A percentile compares a stretch with the other conserved stretches of the same genome.
phyloP scores from a whole-genome alignment of 768 basidiomycete genomes.

The Naganishia friedmannii region DNA sequence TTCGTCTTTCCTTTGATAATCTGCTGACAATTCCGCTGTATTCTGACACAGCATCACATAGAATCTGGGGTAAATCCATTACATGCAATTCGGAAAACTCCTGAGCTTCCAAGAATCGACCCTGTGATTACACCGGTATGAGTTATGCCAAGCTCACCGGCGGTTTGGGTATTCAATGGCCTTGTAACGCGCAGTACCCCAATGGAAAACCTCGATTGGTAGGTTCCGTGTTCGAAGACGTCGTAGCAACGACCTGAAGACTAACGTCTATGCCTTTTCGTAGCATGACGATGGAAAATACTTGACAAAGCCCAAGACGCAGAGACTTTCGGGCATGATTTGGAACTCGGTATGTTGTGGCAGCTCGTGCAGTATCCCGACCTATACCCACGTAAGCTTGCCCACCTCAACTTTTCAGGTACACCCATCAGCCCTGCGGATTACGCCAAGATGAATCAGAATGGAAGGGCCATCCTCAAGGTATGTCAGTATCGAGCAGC shows the following conservation, averaged over 20 bases:
- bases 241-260: no score
- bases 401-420: slow-evolving; percentile 28
- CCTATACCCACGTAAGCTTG: no score
- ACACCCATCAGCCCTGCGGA: slow-evolving; percentile 32
- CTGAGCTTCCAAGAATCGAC: slow-evolving; percentile 33
- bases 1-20: no score
- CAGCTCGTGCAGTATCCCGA: no score
- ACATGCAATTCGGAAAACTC: no score
- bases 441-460: slow-evolving; percentile 33
- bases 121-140: slow-evolving; percentile 35
- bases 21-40: no score
- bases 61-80: no score
- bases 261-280: no score
- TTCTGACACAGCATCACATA: no score
- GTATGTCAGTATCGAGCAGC: slow-evolving; percentile 31
- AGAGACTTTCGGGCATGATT: slow-evolving; percentile 33
- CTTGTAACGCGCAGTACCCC: slow-evolving; percentile 35
- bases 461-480: slow-evolving; percentile 38
- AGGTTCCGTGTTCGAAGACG: no score
- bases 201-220: slow-evolving; percentile 28
- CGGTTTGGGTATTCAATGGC: slow-evolving; percentile 38
- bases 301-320: slow-evolving; percentile 31
- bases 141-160: slow-evolving; percentile 34
- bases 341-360: neutral
- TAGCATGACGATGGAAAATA: slow-evolving; percentile 34